Evolutionary conservation across 1,284 basidiomycete species (phyloP).

Genomic region (Austroboletus niveus): DNA sequence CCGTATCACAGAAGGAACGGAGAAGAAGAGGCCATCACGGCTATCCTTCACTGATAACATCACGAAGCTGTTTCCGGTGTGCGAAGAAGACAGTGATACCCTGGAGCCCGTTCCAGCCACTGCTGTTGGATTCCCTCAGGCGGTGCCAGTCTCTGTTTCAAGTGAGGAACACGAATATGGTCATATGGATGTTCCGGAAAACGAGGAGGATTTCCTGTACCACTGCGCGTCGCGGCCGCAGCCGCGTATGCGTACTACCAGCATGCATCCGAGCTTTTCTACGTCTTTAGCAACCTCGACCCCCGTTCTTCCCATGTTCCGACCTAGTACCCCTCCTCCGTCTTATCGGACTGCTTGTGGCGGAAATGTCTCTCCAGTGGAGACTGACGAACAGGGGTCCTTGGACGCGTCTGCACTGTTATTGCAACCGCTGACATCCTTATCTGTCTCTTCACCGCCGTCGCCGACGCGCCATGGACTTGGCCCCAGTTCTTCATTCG

Average conservation of each 20-base stretch:
- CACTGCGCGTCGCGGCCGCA: conserved; percentile 14
- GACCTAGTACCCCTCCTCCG: conserved; percentile 26
- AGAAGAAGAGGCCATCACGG: conserved; percentile 9
- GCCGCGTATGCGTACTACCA: conserved; percentile 30
- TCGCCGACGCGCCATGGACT: conserved; percentile 8
- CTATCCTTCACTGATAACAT: conserved; percentile 23
- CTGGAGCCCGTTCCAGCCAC: conserved; percentile 7
- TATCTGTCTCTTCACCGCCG: conserved; percentile 11
- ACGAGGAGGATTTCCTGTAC: conserved; percentile 28
- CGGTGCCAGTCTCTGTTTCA: background rate
- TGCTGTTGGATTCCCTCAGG: conserved; percentile 21
- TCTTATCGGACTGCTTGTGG: conserved; percentile 17
- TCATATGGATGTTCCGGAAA: conserved; percentile 6
- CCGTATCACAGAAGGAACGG: conserved; percentile 6
- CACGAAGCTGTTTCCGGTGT: conserved; percentile 30
- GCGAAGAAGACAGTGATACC: conserved; percentile 29
- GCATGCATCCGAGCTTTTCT: conserved; percentile 23
- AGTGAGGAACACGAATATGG: conserved; percentile 1
- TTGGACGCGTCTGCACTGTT: conserved; percentile 29
- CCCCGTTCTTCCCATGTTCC: conserved; percentile 20
- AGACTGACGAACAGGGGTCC: conserved; percentile 1
- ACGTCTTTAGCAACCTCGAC: conserved; percentile 1
- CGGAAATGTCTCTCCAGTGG: background rate
- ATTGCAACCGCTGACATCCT: conserved; percentile 26
- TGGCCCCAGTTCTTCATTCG: conserved; percentile 10